Conservation (phyloP, 176 grass and related monocot genomes). For the bread wheat (Triticum aestivum) region DNA sequence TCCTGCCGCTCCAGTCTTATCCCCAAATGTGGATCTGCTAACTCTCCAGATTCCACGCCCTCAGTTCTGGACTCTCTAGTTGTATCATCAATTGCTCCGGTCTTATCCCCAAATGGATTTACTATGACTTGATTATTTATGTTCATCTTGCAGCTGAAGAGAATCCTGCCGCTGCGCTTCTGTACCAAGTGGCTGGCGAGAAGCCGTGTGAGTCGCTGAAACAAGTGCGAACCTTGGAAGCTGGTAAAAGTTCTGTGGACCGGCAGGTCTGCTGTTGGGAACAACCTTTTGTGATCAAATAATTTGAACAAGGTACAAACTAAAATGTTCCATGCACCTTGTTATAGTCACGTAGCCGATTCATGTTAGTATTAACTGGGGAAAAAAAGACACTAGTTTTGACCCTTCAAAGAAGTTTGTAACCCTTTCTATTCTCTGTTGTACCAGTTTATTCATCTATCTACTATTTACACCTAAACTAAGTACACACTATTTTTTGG, state of each 20-base stretch:
- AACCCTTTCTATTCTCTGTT: not conserved
- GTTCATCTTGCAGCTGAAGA: not conserved
- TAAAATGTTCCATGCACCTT: not conserved
- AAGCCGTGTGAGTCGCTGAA: conserved; percentile 45
- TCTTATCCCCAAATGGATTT: not conserved
- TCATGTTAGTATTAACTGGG: not conserved
- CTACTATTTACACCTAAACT: not conserved
- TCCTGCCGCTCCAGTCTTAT: too few relatives aligned
- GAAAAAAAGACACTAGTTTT: not conserved
- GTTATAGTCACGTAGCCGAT: not conserved
- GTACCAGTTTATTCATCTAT: not conserved
- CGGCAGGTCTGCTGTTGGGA: conserved; percentile 48
- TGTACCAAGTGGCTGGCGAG: conserved; percentile 30
- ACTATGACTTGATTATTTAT: not conserved
- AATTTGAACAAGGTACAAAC: conserved; percentile 70
- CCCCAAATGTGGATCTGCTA: too few relatives aligned
- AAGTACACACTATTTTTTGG: not conserved
- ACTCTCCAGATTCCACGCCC: too few relatives aligned
- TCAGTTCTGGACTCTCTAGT: too few relatives aligned
- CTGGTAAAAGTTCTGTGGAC: conserved; percentile 77
- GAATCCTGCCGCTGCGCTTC: conserved; percentile 41
- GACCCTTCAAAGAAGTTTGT: not conserved
- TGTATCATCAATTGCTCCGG: too few relatives aligned
- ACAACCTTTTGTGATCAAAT: conserved; percentile 64
- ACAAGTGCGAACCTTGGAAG: conserved; percentile 52